Evolutionary conservation across 2,329 filamentous ascomycete genomes (phyloP).

Genomic region (Colletotrichum orchidophilum): DNA sequence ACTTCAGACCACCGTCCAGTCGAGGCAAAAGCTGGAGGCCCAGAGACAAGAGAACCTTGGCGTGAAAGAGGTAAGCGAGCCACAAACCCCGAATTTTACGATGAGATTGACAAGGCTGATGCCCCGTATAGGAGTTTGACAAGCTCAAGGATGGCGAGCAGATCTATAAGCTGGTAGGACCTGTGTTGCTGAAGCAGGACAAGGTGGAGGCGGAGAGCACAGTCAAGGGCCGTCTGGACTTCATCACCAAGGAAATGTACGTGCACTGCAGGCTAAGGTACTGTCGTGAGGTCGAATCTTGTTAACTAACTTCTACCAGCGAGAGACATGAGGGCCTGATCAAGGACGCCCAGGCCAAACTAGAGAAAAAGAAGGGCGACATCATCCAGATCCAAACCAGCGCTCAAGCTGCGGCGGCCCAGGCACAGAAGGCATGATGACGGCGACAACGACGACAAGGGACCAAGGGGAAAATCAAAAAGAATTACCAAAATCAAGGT

Average conservation of each 20-base stretch:
- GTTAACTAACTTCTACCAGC: constrained; percentile 35
- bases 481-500: constrained; percentile 2
- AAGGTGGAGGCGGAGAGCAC: constrained; percentile 89
- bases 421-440: constrained; percentile 40
- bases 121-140: constrained; percentile 75
- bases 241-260: constrained; percentile 93
- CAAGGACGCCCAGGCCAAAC: constrained; percentile 63
- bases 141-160: constrained; percentile 81
- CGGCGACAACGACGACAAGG: neutral
- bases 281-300: neutral
- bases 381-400: constrained; percentile 66
- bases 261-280: constrained; percentile 43
- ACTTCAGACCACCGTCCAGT: constrained; percentile 77
- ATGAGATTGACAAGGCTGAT: neutral
- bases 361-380: constrained; percentile 67
- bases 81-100: neutral
- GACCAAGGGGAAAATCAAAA: neutral
- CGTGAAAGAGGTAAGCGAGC: constrained; percentile 75
- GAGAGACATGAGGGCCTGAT: constrained; percentile 60
- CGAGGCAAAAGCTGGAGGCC: constrained; percentile 90
- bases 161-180: constrained; percentile 96
- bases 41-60: constrained; percentile 93
- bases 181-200: constrained; percentile 94
- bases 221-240: constrained; percentile 89
- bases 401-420: constrained; percentile 53